A percentile compares a stretch with the other conserved stretches of the same genome.
Conservation (phyloP, 164 flowering plant genomes). For the Chimonanthus salicifolius region DNA sequence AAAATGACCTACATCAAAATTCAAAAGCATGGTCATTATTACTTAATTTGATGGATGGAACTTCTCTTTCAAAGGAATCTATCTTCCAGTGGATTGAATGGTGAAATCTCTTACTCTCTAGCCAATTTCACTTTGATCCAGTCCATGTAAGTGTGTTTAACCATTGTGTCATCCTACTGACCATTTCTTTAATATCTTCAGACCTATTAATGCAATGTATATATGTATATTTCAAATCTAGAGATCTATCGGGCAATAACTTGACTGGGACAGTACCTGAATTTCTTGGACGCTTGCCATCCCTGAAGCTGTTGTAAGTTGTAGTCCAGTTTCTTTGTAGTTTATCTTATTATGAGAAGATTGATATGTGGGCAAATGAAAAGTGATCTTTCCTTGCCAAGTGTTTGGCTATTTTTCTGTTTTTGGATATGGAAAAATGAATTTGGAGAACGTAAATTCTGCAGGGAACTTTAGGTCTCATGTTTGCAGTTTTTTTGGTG, state of each 20-base stretch:
- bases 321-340: background rate
- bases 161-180: too few species aligned
- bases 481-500: too few species aligned
- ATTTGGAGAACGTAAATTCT: too few species aligned
- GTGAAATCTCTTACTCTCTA: slow-evolving; percentile 26
- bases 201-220: too few species aligned
- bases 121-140: slow-evolving; percentile 21
- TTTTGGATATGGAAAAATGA: too few species aligned
- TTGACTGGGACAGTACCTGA: slow-evolving; percentile 29
- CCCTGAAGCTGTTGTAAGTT: slow-evolving; percentile 30
- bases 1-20: background rate
- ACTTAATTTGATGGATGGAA: background rate
- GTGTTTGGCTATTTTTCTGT: too few species aligned
- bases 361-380: too few species aligned
- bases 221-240: background rate
- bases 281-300: slow-evolving; percentile 20
- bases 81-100: slow-evolving; percentile 34
- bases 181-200: too few species aligned
- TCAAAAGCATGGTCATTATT: too few species aligned
- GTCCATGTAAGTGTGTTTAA: slow-evolving; percentile 29
- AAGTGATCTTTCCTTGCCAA: too few species aligned
- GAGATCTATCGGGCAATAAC: slow-evolving; percentile 27
- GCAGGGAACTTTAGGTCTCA: too few species aligned
- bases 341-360: too few species aligned
- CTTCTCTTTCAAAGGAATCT: slow-evolving; percentile 24